Evolutionary conservation across 2,329 filamentous ascomycete species (phyloP).

Genomic region (Penicillium brevicompactum): DNA sequence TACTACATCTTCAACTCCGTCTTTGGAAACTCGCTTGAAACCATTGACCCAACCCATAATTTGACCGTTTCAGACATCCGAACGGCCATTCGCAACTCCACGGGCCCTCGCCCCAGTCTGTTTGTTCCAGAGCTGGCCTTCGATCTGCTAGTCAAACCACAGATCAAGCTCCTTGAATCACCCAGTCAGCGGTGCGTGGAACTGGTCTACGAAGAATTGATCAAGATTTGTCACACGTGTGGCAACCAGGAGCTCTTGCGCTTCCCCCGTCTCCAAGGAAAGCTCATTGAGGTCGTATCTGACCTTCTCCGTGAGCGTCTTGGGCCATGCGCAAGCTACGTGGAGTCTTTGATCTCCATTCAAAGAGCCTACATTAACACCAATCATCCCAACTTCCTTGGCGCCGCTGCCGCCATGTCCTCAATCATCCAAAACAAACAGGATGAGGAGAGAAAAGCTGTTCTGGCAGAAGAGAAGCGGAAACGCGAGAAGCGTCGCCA

Average conservation of each 20-base stretch:
- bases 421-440: constrained; percentile 94
- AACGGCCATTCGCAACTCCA: constrained; percentile 97
- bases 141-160: constrained; percentile 94
- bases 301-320: constrained; percentile 90
- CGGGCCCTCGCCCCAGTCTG: constrained; percentile 88
- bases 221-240: constrained; percentile 99
- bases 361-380: constrained; percentile 99
- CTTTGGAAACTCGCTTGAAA: constrained; percentile 93
- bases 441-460: constrained; percentile 82
- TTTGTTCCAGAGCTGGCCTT: constrained; percentile 98
- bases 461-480: constrained; percentile 80
- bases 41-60: constrained; percentile 94
- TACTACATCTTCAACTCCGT: constrained; percentile 99
- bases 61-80: constrained; percentile 92
- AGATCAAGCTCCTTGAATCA: constrained; percentile 94
- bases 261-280: constrained; percentile 90
- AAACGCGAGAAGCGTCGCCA: constrained; percentile 79
- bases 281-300: constrained; percentile 97
- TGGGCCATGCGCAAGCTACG: constrained; percentile 84
- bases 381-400: constrained; percentile 97
- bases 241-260: constrained; percentile 90
- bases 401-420: constrained; percentile 95
- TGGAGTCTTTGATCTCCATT: constrained; percentile 95
- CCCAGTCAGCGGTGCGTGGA: constrained; percentile 97
- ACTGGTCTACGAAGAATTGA: constrained; percentile 96